phyloP scores from a whole-genome alignment of 2,329 filamentous ascomycete species.

The Aspergillus bombycis region DNA sequence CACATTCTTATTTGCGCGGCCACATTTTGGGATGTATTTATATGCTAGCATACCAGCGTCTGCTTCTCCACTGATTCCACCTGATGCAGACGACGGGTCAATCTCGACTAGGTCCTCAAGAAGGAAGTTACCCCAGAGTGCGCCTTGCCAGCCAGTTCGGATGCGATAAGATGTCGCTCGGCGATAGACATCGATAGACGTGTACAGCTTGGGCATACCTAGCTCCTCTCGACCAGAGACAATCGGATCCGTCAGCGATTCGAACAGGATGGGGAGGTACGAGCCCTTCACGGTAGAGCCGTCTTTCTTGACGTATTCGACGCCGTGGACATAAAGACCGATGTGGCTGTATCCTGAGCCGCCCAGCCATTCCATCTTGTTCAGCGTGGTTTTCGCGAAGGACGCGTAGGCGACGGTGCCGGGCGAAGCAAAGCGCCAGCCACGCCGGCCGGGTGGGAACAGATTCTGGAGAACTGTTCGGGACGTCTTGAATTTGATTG shows the following conservation, averaged over 20 bases:
- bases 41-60: not conserved
- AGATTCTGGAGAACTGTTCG: slow-evolving; percentile 53
- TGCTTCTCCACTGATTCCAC: not conserved
- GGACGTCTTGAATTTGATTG: slow-evolving; percentile 54
- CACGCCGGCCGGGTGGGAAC: slow-evolving; percentile 45
- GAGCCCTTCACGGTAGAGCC: slow-evolving; percentile 54
- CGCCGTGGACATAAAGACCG: slow-evolving; percentile 64
- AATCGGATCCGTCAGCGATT: slow-evolving; percentile 62
- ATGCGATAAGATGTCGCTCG: slow-evolving; percentile 40
- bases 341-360: slow-evolving; percentile 60
- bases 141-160: slow-evolving; percentile 46
- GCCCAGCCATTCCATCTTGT: slow-evolving; percentile 62
- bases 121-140: slow-evolving; percentile 42
- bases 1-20: slow-evolving; percentile 49
- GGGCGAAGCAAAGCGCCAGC: slow-evolving; percentile 41
- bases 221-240: slow-evolving; percentile 62
- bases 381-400: slow-evolving; percentile 45
- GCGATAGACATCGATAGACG: slow-evolving; percentile 51
- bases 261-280: slow-evolving; percentile 61
- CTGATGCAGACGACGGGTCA: slow-evolving; percentile 41
- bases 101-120: slow-evolving; percentile 38
- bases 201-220: slow-evolving; percentile 62
- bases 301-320: slow-evolving; percentile 56
- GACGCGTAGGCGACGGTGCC: slow-evolving; percentile 50
- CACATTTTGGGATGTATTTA: slow-evolving; percentile 55